These are phyloP conservation scores for Talaromyces atroroseus DNA, from an alignment of 2,329 filamentous ascomycete species.

Conservation along the genomic window DNA sequence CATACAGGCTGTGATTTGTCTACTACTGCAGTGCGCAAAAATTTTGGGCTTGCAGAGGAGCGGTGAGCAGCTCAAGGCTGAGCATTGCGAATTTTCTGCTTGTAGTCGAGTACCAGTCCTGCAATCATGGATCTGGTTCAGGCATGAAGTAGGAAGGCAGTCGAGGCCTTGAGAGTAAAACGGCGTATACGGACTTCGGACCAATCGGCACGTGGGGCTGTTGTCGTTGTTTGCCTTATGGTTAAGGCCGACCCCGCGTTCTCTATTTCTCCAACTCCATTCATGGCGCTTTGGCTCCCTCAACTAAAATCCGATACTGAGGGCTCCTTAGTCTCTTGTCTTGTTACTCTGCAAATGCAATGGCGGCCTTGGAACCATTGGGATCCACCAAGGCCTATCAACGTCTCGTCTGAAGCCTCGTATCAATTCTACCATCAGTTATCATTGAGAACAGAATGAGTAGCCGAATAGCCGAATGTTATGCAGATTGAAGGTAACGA, in stretches of 20 bases:
- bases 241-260: background rate
- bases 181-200: background rate
- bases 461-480: background rate
- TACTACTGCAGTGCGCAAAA: background rate
- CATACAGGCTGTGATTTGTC: background rate
- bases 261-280: background rate
- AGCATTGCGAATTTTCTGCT: background rate
- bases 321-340: background rate
- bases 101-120: background rate
- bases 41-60: background rate
- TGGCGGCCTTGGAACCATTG: background rate
- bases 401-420: background rate
- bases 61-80: background rate
- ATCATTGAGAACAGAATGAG: background rate
- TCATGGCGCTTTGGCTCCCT: background rate
- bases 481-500: background rate
- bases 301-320: background rate
- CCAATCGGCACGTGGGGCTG: conserved; percentile 6
- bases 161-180: background rate
- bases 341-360: background rate
- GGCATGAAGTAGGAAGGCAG: background rate
- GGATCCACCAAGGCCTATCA: background rate
- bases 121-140: background rate
- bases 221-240: background rate
- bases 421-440: background rate